Conservation (phyloP, 495 filamentous ascomycete genomes). For the Daldinia caldariorum region DNA sequence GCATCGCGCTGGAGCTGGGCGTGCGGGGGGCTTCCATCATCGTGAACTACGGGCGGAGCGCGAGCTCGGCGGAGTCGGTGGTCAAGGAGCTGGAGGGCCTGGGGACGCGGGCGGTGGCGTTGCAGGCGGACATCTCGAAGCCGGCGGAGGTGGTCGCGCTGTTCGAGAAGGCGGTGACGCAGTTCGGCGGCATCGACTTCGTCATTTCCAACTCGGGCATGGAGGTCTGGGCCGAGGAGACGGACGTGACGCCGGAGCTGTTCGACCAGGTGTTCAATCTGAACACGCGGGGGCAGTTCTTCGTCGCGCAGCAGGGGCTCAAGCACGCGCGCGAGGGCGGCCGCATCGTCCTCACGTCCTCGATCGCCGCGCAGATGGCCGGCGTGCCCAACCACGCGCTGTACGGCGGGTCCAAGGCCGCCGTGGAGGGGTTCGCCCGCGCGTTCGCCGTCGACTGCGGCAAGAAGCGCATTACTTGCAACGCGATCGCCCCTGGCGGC, state of each 20-base stretch:
- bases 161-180: constrained; percentile 57
- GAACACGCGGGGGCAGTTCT: constrained; percentile 84
- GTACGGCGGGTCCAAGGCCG: constrained; percentile 68
- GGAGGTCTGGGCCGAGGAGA: constrained; percentile 69
- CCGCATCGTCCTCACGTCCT: constrained; percentile 70
- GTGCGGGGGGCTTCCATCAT: constrained; percentile 77
- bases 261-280: constrained; percentile 82
- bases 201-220: constrained; percentile 76
- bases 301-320: constrained; percentile 76
- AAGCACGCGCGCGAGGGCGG: constrained; percentile 69
- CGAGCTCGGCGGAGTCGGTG: constrained; percentile 68
- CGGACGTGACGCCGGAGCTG: constrained; percentile 77
- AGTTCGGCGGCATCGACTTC: constrained; percentile 71
- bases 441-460: constrained; percentile 65
- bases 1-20: constrained; percentile 81
- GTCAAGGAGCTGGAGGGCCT: constrained; percentile 66
- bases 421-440: constrained; percentile 66
- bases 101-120: constrained; percentile 67
- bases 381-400: constrained; percentile 70
- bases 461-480: constrained; percentile 64
- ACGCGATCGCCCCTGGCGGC: constrained; percentile 72
- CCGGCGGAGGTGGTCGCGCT: constrained; percentile 70
- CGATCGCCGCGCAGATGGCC: constrained; percentile 71
- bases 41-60: constrained; percentile 78
- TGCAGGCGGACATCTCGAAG: constrained; percentile 80